phyloP scores from a whole-genome alignment of 306 rosid genomes.

The Cyclanthera cordifolia region DNA sequence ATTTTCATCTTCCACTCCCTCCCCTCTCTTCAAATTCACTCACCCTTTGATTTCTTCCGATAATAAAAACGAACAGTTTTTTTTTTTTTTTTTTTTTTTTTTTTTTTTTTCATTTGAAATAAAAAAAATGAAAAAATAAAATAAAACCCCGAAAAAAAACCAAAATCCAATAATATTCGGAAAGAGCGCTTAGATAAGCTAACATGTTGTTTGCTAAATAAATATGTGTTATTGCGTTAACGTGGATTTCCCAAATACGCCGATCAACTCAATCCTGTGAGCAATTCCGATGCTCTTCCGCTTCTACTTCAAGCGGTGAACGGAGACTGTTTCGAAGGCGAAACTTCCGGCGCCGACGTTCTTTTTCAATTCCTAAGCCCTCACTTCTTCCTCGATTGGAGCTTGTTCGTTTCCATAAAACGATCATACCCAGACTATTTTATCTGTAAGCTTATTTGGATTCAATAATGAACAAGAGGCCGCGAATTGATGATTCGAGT shows the following conservation, averaged over 20 bases:
- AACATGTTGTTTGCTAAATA: not conserved
- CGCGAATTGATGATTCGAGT: conserved; percentile 21
- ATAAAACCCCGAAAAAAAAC: no score
- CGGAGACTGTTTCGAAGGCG: not conserved
- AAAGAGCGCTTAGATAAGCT: not conserved
- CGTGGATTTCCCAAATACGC: not conserved
- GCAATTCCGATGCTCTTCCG: not conserved
- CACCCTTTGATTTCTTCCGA: no score
- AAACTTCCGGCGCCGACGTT: not conserved
- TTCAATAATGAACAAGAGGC: conserved; percentile 45
- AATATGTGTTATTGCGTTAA: not conserved
- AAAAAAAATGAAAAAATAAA: no score
- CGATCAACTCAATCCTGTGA: not conserved
- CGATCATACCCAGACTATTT: not conserved
- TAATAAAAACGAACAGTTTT: no score
- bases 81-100: no score
- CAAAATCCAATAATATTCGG: no score
- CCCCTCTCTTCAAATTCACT: no score
- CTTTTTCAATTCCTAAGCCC: not conserved
- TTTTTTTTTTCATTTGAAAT: no score
- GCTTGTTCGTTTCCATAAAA: no score
- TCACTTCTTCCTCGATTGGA: not conserved
- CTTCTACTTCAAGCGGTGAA: conserved; percentile 8
- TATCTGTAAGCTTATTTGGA: not conserved
- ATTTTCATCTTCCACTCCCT: no score